These are phyloP conservation scores for Naganishia friedmannii DNA, from an alignment of 768 basidiomycete genomes.

Conservation along the genomic window DNA sequence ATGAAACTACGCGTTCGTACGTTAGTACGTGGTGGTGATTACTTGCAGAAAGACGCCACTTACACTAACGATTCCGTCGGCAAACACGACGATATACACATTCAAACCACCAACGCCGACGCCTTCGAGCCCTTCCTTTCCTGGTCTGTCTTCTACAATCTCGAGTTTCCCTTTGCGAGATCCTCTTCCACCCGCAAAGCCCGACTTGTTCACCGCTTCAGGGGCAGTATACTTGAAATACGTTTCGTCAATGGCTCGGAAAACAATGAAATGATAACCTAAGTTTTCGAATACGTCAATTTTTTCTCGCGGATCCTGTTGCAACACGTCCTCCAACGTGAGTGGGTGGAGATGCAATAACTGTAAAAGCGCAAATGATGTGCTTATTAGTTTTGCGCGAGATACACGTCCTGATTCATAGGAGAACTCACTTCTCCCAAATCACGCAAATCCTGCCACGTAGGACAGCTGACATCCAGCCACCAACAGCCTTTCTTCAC, in stretches of 20 bases:
- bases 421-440: slow-evolving; percentile 66
- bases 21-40: background rate
- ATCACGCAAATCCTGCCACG: slow-evolving; percentile 79
- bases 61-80: slow-evolving; percentile 68
- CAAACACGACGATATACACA: slow-evolving; percentile 84
- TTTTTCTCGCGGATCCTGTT: slow-evolving; percentile 88
- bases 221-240: slow-evolving; percentile 54
- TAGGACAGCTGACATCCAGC: slow-evolving; percentile 81
- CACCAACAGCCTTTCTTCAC: slow-evolving; percentile 64
- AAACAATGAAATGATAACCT: slow-evolving; percentile 88
- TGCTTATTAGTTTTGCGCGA: slow-evolving; percentile 8
- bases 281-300: slow-evolving; percentile 79
- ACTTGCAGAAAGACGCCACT: slow-evolving; percentile 31
- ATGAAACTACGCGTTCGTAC: slow-evolving; percentile 65
- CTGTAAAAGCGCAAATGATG: slow-evolving; percentile 52
- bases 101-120: slow-evolving; percentile 69
- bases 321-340: slow-evolving; percentile 87
- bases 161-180: slow-evolving; percentile 48
- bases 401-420: slow-evolving; percentile 2
- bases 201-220: slow-evolving; percentile 15
- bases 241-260: slow-evolving; percentile 69
- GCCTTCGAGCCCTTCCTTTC: slow-evolving; percentile 56
- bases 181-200: slow-evolving; percentile 30
- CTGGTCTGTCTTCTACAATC: slow-evolving; percentile 55
- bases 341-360: slow-evolving; percentile 83